Evolutionary conservation across 139 green algal species (phyloP).

Genomic region (Klebsormidium nitens): DNA sequence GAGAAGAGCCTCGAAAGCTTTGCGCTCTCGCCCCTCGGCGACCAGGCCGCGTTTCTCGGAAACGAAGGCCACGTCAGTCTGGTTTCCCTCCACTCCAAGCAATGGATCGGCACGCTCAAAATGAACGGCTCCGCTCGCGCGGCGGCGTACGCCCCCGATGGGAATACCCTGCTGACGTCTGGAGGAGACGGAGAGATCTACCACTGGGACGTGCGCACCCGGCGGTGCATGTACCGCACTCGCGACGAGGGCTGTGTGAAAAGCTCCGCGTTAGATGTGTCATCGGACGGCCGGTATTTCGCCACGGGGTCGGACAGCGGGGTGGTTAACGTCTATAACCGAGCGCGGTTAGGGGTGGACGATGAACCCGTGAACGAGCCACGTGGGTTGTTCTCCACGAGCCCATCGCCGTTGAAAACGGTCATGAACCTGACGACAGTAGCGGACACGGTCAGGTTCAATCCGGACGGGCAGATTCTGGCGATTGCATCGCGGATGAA

Average conservation of each 20-base stretch:
- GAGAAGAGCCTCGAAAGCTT: constrained; percentile 58
- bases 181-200: constrained; percentile 77
- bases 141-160: constrained; percentile 64
- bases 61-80: constrained; percentile 63
- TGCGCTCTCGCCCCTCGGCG: constrained; percentile 6
- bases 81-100: constrained; percentile 62
- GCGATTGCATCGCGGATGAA: constrained; percentile 73
- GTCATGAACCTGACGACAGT: constrained; percentile 79
- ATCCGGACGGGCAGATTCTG: constrained; percentile 62
- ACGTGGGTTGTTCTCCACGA: too few species aligned
- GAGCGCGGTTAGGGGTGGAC: too few species aligned
- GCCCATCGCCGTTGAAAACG: constrained; percentile 5
- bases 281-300: constrained; percentile 51
- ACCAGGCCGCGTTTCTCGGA: constrained; percentile 70
- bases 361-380: too few species aligned
- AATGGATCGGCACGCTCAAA: constrained; percentile 69
- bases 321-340: constrained; percentile 89
- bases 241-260: constrained; percentile 66
- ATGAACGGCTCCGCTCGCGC: constrained; percentile 72
- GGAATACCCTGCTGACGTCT: constrained; percentile 60
- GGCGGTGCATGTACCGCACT: constrained; percentile 61
- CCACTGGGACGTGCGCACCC: constrained; percentile 85
- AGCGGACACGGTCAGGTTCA: constrained; percentile 78
- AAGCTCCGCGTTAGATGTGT: constrained; percentile 54
- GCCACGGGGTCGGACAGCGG: constrained; percentile 55